Percentiles rank a stretch among this genome's conserved stretches.
Evolutionary conservation across 1,284 basidiomycete species (phyloP).

Genomic region (Puccinia horiana): DNA sequence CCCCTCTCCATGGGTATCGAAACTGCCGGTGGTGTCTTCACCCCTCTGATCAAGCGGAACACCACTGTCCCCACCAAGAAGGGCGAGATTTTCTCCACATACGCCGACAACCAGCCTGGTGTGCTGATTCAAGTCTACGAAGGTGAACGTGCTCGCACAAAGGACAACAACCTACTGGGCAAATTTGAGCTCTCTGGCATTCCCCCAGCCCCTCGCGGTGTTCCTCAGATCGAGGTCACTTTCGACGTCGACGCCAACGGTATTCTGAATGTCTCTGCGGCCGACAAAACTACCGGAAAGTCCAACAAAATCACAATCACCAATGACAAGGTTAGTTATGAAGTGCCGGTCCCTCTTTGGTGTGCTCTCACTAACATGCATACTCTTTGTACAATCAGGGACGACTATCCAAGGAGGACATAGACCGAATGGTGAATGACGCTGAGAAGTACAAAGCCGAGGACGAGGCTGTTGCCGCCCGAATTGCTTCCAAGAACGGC

Average conservation of each 20-base stretch:
- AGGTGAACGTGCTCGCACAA: conserved; percentile 97
- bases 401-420: conserved; percentile 96
- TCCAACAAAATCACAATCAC: conserved; percentile 82
- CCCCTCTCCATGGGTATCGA: conserved; percentile 86
- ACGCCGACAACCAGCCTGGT: conserved; percentile 98
- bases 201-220: conserved; percentile 95
- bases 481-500: conserved; percentile 76
- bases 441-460: conserved; percentile 87
- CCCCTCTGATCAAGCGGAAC: conserved; percentile 94
- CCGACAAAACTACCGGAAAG: conserved; percentile 97
- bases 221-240: conserved; percentile 90
- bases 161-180: conserved; percentile 99
- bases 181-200: conserved; percentile 99
- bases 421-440: conserved; percentile 93
- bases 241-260: conserved; percentile 85
- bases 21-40: conserved; percentile 99
- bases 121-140: conserved; percentile 98
- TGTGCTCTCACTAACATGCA: conserved; percentile 48
- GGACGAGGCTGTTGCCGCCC: conserved; percentile 62
- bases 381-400: conserved; percentile 62
- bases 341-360: neutral
- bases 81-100: conserved; percentile 98
- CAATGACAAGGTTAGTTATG: conserved; percentile 80
- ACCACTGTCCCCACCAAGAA: conserved; percentile 99
- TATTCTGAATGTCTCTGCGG: conserved; percentile 92